These are phyloP conservation scores for Staphylotrichum tortipilum DNA, from an alignment of 495 filamentous ascomycete genomes.

Conservation along the genomic window DNA sequence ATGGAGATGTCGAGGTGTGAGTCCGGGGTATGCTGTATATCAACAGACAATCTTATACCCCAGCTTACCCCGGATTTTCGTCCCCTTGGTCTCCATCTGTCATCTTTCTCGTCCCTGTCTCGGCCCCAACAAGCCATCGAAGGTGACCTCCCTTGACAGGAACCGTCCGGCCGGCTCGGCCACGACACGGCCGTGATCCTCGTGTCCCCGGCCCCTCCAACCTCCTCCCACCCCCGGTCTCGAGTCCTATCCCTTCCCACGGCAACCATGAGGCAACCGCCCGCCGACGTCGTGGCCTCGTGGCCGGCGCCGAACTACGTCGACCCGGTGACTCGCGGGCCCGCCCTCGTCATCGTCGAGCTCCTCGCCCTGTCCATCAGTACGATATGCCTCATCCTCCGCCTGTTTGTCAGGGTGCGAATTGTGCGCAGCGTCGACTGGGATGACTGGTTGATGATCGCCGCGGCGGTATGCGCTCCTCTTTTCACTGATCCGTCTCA, in stretches of 20 bases:
- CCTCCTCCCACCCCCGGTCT: no score
- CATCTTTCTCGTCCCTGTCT: no score
- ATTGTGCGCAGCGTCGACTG: conserved; percentile 12
- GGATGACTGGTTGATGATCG: conserved; percentile 27
- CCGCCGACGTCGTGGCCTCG: conserved; percentile 30
- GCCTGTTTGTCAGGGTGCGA: conserved; percentile 16
- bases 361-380: conserved; percentile 14
- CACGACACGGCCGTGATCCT: no score
- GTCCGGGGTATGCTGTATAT: no score
- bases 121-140: no score
- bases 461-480: conserved; percentile 18
- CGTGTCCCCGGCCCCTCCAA: not conserved
- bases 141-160: no score
- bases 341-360: conserved; percentile 20
- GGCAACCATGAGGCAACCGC: conserved; percentile 39
- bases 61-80: no score
- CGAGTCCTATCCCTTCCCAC: not conserved
- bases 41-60: no score
- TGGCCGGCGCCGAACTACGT: conserved; percentile 52
- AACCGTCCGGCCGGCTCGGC: no score
- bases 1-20: no score
- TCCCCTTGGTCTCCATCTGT: no score
- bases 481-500: not conserved
- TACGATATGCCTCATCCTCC: conserved; percentile 13
- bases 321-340: conserved; percentile 44